A percentile compares a stretch with the other conserved stretches of the same genome.
These are phyloP conservation scores for Acidomyces sp. DNA, from an alignment of 495 filamentous ascomycete genomes.

Conservation along the genomic window DNA sequence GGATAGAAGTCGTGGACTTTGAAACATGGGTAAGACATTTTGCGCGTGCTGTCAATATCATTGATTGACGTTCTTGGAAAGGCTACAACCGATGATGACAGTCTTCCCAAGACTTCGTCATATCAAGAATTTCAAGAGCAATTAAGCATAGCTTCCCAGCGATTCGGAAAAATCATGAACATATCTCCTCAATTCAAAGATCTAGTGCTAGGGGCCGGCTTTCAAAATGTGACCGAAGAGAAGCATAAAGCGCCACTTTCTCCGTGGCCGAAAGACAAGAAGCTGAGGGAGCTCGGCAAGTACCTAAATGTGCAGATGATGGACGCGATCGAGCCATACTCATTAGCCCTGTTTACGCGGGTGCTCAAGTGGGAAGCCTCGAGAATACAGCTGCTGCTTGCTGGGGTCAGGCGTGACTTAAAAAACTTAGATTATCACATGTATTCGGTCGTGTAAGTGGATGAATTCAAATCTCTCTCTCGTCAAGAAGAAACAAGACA, in stretches of 20 bases:
- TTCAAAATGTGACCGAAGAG: not conserved
- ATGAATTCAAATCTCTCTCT: too few relatives aligned
- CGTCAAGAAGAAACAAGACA: too few relatives aligned
- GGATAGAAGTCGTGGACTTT: conserved; percentile 39
- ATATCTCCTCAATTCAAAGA: not conserved
- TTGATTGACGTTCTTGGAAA: not conserved
- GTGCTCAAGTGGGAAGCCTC: not conserved
- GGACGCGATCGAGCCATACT: not conserved
- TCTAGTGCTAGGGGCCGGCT: conserved; percentile 1
- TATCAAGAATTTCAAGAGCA: not conserved
- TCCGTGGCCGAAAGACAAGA: conserved; percentile 5
- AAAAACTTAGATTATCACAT: too few relatives aligned
- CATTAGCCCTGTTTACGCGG: conserved; percentile 19
- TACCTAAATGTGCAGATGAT: not conserved
- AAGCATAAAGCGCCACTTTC: conserved; percentile 5
- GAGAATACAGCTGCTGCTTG: conserved; percentile 2
- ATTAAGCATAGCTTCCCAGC: not conserved
- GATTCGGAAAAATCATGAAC: not conserved
- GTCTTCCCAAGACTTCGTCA: not conserved
- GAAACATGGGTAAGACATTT: too few relatives aligned
- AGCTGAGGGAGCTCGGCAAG: conserved; percentile 6
- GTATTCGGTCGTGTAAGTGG: too few relatives aligned
- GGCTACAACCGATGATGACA: not conserved
- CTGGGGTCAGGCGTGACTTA: conserved; percentile 1
- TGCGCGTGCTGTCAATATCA: too few relatives aligned